Evolutionary conservation across 768 basidiomycete genomes (phyloP), one percentile per base, ranked within the genome.

Genomic region (Leccinum subtestaceum): DNA sequence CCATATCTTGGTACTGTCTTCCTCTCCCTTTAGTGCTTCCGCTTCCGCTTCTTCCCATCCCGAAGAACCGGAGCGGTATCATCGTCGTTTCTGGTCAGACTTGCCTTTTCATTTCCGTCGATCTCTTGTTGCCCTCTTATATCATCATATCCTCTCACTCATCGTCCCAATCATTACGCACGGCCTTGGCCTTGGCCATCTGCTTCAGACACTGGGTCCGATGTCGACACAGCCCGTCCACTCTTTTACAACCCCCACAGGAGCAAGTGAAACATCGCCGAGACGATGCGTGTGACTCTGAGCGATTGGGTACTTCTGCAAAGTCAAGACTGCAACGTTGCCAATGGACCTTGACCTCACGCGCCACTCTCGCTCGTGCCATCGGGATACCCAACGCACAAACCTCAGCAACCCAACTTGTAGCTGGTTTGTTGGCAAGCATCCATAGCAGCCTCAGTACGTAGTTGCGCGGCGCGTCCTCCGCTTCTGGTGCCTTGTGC

Each of bases 401-500:
- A 32, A 29, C 2, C 29, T 29, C 29, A 29, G 29, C 29, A 29
- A 29, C 29, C 29, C 29, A 29, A 12, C 0, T 34, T 11, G 4
- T 17, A 45, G 7, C 21, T 9, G 50, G 36, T 34, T 34, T 0
- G 27, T 94, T 95, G 40, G 85, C 77, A 9, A 25, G 25, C 67
- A 91, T 77, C 23, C 89, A 85, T 1, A 92, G 75, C 0, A 83
- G 64, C 0, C 85, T 91, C 25, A 94, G 79, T 31, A 84, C 64
- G 61, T 82, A 86, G 73, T 82, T 88, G 55, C 86, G 80, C 29
- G 64, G 71, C 7, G 63, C 45, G 64, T 70, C 67, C n/a, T 65
- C 63, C 21, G 29, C 29, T 61, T 19, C 61, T 23, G 75, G 65
- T 3, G 80, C 78, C 61, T 81, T 81, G 25, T 75, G 71, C 29